A percentile compares a stretch with the other conserved stretches of the same genome.
Evolutionary conservation across 371 early-diverging fungal genomes (phyloP).

Genomic region (Mucor circinelloides): DNA sequence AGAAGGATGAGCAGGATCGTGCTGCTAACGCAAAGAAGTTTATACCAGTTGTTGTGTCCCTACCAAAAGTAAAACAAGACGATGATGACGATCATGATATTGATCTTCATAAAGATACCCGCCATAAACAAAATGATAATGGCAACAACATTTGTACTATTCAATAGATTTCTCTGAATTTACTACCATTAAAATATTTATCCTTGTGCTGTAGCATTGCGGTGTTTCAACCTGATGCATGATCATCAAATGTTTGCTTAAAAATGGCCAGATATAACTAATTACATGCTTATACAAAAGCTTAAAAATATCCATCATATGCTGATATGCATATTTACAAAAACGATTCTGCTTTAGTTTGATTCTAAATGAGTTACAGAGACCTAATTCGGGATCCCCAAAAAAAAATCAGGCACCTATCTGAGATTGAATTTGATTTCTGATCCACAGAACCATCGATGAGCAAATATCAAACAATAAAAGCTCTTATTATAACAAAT

Average conservation of each 20-base stretch:
- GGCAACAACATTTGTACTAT: slow-evolving; percentile 8
- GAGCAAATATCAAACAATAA: neutral
- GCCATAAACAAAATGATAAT: neutral
- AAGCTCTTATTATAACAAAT: neutral
- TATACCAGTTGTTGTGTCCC: neutral
- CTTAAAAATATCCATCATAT: neutral
- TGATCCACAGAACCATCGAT: neutral
- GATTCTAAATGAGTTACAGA: neutral
- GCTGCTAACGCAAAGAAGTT: neutral
- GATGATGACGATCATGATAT: slow-evolving; percentile 8
- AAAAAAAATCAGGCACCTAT: neutral
- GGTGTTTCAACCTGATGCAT: neutral
- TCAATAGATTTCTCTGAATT: neutral
- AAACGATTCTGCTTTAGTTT: neutral
- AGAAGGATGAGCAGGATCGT: neutral
- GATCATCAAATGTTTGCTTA: neutral
- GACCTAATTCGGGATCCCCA: neutral
- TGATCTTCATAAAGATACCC: neutral
- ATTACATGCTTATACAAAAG: neutral
- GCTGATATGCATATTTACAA: neutral
- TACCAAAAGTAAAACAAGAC: slow-evolving; percentile 7
- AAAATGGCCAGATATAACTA: neutral
- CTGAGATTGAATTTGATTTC: neutral
- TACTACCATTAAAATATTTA: neutral
- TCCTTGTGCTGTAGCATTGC: neutral